phyloP scores from a whole-genome alignment of 1,284 basidiomycete genomes.

The Ceratobasidium sp. region DNA sequence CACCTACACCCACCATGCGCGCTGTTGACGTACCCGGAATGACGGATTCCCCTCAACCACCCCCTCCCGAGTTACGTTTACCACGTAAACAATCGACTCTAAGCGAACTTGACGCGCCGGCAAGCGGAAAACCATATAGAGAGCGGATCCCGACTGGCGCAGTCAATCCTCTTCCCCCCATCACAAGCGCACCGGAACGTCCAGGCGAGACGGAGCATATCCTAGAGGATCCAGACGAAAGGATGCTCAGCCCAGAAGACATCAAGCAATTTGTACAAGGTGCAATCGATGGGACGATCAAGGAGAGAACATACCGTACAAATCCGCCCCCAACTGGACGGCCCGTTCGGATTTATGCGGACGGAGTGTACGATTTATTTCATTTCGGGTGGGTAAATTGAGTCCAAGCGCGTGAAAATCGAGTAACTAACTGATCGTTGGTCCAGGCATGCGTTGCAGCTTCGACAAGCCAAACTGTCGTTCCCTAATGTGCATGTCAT shows the following conservation, averaged over 20 bases:
- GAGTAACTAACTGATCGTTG: background rate
- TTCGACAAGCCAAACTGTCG: slow-evolving; percentile 92
- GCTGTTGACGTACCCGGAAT: background rate
- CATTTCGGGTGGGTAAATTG: slow-evolving; percentile 78
- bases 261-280: slow-evolving; percentile 73
- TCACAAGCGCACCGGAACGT: slow-evolving; percentile 16
- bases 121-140: slow-evolving; percentile 17
- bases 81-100: slow-evolving; percentile 49
- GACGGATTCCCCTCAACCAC: background rate
- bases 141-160: slow-evolving; percentile 16
- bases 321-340: slow-evolving; percentile 80
- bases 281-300: slow-evolving; percentile 69
- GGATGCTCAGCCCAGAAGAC: slow-evolving; percentile 58
- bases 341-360: slow-evolving; percentile 92
- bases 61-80: slow-evolving; percentile 46
- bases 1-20: slow-evolving; percentile 38
- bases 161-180: slow-evolving; percentile 1
- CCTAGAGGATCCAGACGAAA: slow-evolving; percentile 38
- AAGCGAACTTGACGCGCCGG: slow-evolving; percentile 1
- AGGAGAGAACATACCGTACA: slow-evolving; percentile 77
- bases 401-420: background rate
- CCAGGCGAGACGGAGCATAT: slow-evolving; percentile 40
- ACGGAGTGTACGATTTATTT: slow-evolving; percentile 95
- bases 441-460: slow-evolving; percentile 85
- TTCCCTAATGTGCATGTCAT: slow-evolving; percentile 90